Conservation (phyloP, 2,329 filamentous ascomycete species). For the Stachybotrys chartarum region DNA sequence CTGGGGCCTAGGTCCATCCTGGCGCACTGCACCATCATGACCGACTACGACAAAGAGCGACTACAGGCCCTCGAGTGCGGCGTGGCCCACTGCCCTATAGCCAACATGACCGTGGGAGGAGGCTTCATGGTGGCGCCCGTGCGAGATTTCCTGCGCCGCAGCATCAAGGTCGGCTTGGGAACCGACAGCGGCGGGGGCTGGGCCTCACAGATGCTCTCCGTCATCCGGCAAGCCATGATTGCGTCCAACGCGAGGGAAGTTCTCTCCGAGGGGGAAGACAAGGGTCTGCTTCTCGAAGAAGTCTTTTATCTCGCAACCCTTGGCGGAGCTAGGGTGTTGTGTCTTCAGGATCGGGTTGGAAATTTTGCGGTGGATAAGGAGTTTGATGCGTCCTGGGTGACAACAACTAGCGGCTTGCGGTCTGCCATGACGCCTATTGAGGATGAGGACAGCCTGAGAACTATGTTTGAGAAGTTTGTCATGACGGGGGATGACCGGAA, state of each 20-base stretch:
- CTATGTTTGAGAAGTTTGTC: slow-evolving; percentile 54
- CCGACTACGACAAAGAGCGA: slow-evolving; percentile 43
- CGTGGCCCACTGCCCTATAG: slow-evolving; percentile 56
- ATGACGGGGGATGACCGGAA: slow-evolving; percentile 62
- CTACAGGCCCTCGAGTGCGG: slow-evolving; percentile 44
- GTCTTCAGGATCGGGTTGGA: slow-evolving; percentile 45
- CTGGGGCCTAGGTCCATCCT: slow-evolving; percentile 51
- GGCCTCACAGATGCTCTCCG: slow-evolving; percentile 50
- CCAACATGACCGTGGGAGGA: slow-evolving; percentile 56
- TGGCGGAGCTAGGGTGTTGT: slow-evolving; percentile 53
- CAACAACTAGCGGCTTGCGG: slow-evolving; percentile 20
- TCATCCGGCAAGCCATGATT: slow-evolving; percentile 52
- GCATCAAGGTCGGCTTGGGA: slow-evolving; percentile 59
- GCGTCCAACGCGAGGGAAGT: slow-evolving; percentile 41
- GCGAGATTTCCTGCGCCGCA: slow-evolving; percentile 46
- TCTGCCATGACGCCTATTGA: slow-evolving; percentile 47
- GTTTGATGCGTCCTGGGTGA: slow-evolving; percentile 51
- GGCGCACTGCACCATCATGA: slow-evolving; percentile 60
- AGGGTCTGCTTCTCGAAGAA: slow-evolving; percentile 40
- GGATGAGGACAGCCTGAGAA: slow-evolving; percentile 35
- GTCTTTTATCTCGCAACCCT: slow-evolving; percentile 54
- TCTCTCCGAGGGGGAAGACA: slow-evolving; percentile 30
- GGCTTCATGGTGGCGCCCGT: slow-evolving; percentile 57
- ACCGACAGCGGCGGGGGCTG: slow-evolving; percentile 60
- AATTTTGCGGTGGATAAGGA: slow-evolving; percentile 52